These are phyloP conservation scores for Telopea speciosissima DNA, from an alignment of 177 flowering plant genomes.

Conservation along the genomic window DNA sequence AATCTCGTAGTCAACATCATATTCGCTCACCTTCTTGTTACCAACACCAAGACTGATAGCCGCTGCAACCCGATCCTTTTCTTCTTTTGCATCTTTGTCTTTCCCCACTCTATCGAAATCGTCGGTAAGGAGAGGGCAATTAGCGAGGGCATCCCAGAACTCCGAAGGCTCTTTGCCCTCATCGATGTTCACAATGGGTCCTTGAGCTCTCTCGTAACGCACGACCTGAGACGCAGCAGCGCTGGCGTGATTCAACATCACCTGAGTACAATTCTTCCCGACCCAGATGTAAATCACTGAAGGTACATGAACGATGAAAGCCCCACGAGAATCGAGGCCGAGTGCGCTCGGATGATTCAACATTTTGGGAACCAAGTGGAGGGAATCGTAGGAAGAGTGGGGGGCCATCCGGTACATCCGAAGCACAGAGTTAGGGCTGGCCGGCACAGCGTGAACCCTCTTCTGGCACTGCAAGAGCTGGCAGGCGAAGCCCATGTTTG, in stretches of 20 bases:
- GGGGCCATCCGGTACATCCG: conserved; percentile 73
- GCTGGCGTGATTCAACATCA: conserved; percentile 44
- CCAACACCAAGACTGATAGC: conserved; percentile 17
- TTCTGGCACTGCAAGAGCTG: conserved; percentile 70
- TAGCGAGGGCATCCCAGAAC: conserved; percentile 55
- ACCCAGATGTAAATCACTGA: conserved; percentile 56
- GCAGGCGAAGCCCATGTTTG: conserved; percentile 75
- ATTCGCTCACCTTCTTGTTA: conserved; percentile 37
- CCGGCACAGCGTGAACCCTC: conserved; percentile 54
- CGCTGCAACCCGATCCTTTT: conserved; percentile 9
- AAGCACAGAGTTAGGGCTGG: conserved; percentile 50
- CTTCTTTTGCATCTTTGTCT: not conserved
- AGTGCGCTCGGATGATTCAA: conserved; percentile 27
- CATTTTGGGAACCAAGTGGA: conserved; percentile 68
- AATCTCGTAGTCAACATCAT: conserved; percentile 54
- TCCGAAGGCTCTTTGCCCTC: conserved; percentile 57
- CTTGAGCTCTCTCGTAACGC: conserved; percentile 54
- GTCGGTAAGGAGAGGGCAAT: conserved; percentile 18
- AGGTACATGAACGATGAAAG: conserved; percentile 59
- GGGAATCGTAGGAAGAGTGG: conserved; percentile 64
- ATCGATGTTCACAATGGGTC: conserved; percentile 28
- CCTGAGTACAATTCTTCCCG: conserved; percentile 37
- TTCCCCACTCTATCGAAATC: conserved; percentile 14
- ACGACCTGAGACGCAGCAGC: conserved; percentile 58
- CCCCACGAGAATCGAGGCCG: conserved; percentile 67